Conservation (phyloP, 2,329 filamentous ascomycete genomes). For the Epichloe scottii region DNA sequence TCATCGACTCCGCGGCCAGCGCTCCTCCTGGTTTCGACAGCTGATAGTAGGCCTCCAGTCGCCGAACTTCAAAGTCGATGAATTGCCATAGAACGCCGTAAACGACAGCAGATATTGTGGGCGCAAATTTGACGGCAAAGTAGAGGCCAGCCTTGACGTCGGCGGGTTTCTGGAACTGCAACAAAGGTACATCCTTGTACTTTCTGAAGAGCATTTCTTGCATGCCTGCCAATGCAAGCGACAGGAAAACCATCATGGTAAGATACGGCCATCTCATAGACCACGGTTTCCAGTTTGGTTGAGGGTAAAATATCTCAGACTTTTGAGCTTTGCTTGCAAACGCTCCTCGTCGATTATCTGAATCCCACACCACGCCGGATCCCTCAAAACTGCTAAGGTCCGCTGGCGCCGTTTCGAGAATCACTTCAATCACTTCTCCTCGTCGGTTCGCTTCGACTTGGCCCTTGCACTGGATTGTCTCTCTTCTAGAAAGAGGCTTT, state of each 20-base stretch:
- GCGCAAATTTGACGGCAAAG: conserved; percentile 51
- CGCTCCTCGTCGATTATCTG: conserved; percentile 24
- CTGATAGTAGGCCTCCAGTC: conserved; percentile 56
- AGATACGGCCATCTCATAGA: conserved; percentile 53
- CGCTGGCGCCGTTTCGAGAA: conserved; percentile 32
- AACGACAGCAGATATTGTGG: conserved; percentile 46
- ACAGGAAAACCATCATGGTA: conserved; percentile 37
- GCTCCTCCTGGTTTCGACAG: conserved; percentile 48
- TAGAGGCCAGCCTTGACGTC: conserved; percentile 40
- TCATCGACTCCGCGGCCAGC: conserved; percentile 52
- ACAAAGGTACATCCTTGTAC: conserved; percentile 31
- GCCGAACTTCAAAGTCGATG: conserved; percentile 52
- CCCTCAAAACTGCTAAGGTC: conserved; percentile 41
- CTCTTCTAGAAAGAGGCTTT: conserved; percentile 16
- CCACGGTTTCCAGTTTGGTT: conserved; percentile 55
- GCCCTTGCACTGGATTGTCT: conserved; percentile 36
- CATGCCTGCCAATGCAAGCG: conserved; percentile 35
- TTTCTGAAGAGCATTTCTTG: conserved; percentile 44
- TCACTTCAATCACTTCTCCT: conserved; percentile 47
- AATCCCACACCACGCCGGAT: conserved; percentile 17
- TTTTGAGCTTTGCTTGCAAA: conserved; percentile 22
- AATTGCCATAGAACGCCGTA: conserved; percentile 56
- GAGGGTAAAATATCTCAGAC: conserved; percentile 44
- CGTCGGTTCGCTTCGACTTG: conserved; percentile 47
- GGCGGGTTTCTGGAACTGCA: conserved; percentile 35